Evolutionary conservation across 75 land plant species (phyloP).

Genomic region (Larix kaempferi): DNA sequence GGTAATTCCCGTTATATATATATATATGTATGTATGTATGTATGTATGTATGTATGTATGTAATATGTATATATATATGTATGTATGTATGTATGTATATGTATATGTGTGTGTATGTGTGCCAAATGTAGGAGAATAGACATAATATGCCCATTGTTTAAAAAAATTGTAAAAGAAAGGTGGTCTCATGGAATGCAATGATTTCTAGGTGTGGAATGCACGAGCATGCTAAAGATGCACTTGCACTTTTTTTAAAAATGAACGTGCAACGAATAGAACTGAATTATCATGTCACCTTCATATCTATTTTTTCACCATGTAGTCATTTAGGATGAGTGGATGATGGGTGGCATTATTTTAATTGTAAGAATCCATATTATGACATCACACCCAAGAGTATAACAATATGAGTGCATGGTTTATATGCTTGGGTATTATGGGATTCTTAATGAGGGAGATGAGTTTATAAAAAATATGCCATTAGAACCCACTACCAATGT

Average conservation of each 20-base stretch:
- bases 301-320: conserved; percentile 51
- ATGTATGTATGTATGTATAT: too few relatives aligned
- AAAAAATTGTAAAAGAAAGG: conserved; percentile 23
- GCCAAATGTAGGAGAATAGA: conserved; percentile 31
- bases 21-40: too few relatives aligned
- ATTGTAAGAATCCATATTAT: conserved; percentile 21
- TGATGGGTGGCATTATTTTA: conserved; percentile 35
- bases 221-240: conserved; percentile 42
- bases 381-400: conserved; percentile 28
- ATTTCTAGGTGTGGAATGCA: conserved; percentile 48
- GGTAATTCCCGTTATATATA: too few relatives aligned
- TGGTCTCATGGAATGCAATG: conserved; percentile 60
- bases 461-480: conserved; percentile 28
- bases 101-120: too few relatives aligned
- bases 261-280: conserved; percentile 19
- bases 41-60: too few relatives aligned
- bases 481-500: conserved; percentile 35
- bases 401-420: conserved; percentile 52
- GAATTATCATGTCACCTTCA: conserved; percentile 40
- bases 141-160: conserved; percentile 37
- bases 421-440: conserved; percentile 51
- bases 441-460: conserved; percentile 30
- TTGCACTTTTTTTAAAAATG: conserved; percentile 44
- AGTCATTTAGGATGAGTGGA: conserved; percentile 42
- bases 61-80: too few relatives aligned